Evolutionary conservation across 768 basidiomycete species (phyloP), one percentile per base, ranked within the genome.

Genomic region (Trametes gibbosa): DNA sequence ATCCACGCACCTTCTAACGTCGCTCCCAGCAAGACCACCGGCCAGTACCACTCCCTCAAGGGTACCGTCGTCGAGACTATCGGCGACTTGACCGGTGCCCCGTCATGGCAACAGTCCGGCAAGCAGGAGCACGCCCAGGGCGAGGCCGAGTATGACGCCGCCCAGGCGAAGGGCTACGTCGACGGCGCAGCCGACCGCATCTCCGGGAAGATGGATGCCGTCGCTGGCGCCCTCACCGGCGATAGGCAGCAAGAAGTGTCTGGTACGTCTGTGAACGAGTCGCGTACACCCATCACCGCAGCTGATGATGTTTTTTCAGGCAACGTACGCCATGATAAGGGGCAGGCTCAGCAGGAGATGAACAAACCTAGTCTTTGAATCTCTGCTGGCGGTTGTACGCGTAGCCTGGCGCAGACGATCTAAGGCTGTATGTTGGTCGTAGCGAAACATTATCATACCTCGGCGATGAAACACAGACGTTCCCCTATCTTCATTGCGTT

Each of bases 191-290:
- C 67, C 4, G 84, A 85, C 56, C 77, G 75, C 54, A 39, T 77
- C 3, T 67, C 63, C 1, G 84, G 84, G 35, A 82, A 83, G 71
- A 79, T 81, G 58, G 83, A 85, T 53, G 66, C 79, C 48, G 70
- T 85, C 29, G 73, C 82, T 29, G 84, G 84, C 32, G 80, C 84
- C 7, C 61, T 86, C 46, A 77, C 73, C 19, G 84, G 83, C 24
- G 85, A 85, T 68, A 74, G 77, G 63, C 40, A 69, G 19, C 80
- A 84, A 68, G 76, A 86, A 68, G 54, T 62, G 9, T 13, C 74
- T n/a, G 84, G 84, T 82, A 12, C 2, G 17, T 4, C 32, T 24
- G n/a, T 14, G 40, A 13, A 5, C 14, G 13, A 13, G 10, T 9
- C n/a, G n/a, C n/a, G n/a, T 2, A n/a, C 17, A 27, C 10, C 29